phyloP scores from a whole-genome alignment of 306 rosid genomes.

The Vigna nakashimae region DNA sequence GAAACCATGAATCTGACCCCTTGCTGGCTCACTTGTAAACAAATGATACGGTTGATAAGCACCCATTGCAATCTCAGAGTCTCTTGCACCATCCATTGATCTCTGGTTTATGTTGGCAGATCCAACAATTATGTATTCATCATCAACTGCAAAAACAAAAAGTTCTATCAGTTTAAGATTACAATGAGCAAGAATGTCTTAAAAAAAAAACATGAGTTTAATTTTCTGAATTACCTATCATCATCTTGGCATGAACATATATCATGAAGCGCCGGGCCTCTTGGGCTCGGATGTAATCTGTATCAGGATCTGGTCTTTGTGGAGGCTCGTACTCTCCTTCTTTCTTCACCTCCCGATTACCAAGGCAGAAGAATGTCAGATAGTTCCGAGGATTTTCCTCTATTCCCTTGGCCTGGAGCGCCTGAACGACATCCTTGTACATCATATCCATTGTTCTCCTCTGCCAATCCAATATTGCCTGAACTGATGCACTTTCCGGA shows the following conservation, averaged over 20 bases:
- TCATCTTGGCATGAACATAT: slow-evolving; percentile 77
- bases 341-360: slow-evolving; percentile 64
- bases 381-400: slow-evolving; percentile 68
- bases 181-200: slow-evolving; percentile 23
- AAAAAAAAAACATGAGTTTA: not conserved
- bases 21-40: slow-evolving; percentile 55
- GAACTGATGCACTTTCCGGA: slow-evolving; percentile 71
- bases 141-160: slow-evolving; percentile 60
- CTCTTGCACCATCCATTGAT: slow-evolving; percentile 81
- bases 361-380: slow-evolving; percentile 76
- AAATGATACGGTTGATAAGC: slow-evolving; percentile 67
- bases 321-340: slow-evolving; percentile 63
- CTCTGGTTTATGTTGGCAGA: slow-evolving; percentile 80
- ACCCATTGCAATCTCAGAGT: slow-evolving; percentile 77
- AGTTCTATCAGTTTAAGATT: not conserved
- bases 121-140: slow-evolving; percentile 72
- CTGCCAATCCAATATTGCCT: slow-evolving; percentile 81
- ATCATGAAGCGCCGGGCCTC: slow-evolving; percentile 73
- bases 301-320: slow-evolving; percentile 60
- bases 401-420: slow-evolving; percentile 59
- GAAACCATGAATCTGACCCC: slow-evolving; percentile 70
- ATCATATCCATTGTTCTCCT: slow-evolving; percentile 76
- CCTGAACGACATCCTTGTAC: slow-evolving; percentile 65
- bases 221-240: slow-evolving; percentile 56
- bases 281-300: slow-evolving; percentile 64